Base-by-base conservation (phyloP, 2,329 filamentous ascomycete genomes). In the Cladosporium sp. region DNA sequence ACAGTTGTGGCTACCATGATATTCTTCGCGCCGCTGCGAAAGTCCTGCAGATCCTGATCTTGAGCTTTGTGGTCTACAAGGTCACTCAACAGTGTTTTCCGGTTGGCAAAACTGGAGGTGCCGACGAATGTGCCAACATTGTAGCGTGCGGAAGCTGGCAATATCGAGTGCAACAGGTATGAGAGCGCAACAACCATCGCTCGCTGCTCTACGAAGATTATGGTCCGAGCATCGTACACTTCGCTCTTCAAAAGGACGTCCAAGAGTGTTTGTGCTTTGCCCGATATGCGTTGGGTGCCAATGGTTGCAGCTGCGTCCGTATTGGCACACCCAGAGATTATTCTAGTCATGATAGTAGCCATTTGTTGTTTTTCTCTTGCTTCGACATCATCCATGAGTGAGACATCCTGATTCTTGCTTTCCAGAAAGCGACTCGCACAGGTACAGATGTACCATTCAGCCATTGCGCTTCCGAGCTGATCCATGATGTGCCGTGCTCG, bases 1-100 rank as follows among this genome's bases (percentile, higher is more conserved):
- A 82, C 80, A 47, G 73, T 77, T 0, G 80, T 84, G 0, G 78
- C 70, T 15, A 84, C 63, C 30, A 83, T 74, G n/a, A 84, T 58
- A 51, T 83, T 83, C 40, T 73, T 79, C 13, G 64, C 66, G 2
- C 80, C 79, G 9, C 60, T 61, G 8, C 73, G 71, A 44, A 84
- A 79, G n/a, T 80, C 74, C 7, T 75, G 69, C 1, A 85, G 67
- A 1, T 77, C 78, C 24, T 71, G 62, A 41, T 71, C 68, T 51
- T 82, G 79, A 40, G 72, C 71, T 38, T 68, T 71, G 4, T 71
- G 60, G 34, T 74, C 71, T 1, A 71, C 63, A 5, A 82, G 66
- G 43, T 80, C 76, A 2, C 72, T 73, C 6, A 84, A 67, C 24
- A 69, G 71, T 29, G 68, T 60, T 52, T 73, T 74, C n/a, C 71